Base-by-base conservation (phyloP, 169 alveolate genomes). In the Sarcocystis neurona region DNA sequence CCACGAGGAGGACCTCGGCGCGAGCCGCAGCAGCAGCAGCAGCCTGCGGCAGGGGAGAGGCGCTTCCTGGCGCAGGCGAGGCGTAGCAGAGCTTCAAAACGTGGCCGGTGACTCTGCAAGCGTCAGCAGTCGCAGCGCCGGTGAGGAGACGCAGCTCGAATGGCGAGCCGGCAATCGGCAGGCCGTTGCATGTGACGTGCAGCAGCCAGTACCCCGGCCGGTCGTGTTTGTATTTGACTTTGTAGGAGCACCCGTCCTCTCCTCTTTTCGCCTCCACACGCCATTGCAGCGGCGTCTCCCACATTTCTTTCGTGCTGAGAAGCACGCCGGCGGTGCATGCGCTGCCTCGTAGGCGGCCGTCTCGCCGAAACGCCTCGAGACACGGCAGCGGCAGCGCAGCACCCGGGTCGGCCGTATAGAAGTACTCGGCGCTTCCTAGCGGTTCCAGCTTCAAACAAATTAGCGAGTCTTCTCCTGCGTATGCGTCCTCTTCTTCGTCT, bases 141-240 rank as follows among this genome's bases (percentile, higher is more conserved):
- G 92, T 85, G 56, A 88, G 44, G 50, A 92, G 70, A 23, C 63
- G 84, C 30, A 92, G n/a, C 44, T 91, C 94, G 63, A 87, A 92
- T 12, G 95, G 95, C 48, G 95, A 90, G 30, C 95, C 95, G 43
- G 94, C 94, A 27, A 92, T 92, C 37, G 94, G 90, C 18, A 92
- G 88, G 12, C 95, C 95, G 87, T 92, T 94, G 91, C 82, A 87
- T 10, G 89, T 82, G 43, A 92, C 77, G 48, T 88, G 84, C 78
- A 92, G 84, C n/a, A 79, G 74, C 78, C 74, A 74, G 77, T 72
- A 82, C 0, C 94, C 94, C 30, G 94, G 82, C 47, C 53, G 79
- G 50, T 84, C 92, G 80, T 70, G 74, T 37, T 34, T 58, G 80
- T 85, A 85, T 23, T 41, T 85, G 82, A 85, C 87, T 27, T 10